Evolutionary conservation across 805 yeast genomes (phyloP).

Genomic region (Pichia eremophila): DNA sequence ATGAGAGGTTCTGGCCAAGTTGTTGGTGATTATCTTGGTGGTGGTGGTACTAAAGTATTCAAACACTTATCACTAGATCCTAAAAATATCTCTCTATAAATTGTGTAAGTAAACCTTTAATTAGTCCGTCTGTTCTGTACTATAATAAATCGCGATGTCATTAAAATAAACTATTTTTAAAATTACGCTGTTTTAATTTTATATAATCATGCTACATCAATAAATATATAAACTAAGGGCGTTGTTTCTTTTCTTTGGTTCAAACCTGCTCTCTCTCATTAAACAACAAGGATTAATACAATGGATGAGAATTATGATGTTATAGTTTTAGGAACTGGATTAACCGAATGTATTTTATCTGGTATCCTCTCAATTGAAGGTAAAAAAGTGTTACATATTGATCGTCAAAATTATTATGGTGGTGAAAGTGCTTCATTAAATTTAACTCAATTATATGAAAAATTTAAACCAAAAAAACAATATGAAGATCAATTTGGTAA

Average conservation of each 20-base stretch:
- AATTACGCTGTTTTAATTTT: too few species aligned
- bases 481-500: slow-evolving; percentile 71
- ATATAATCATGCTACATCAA: too few species aligned
- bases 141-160: too few species aligned
- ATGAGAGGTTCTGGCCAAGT: slow-evolving; percentile 88
- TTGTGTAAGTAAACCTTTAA: too few species aligned
- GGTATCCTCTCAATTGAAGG: slow-evolving; percentile 96
- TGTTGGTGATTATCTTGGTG: slow-evolving; percentile 86
- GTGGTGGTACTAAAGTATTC: slow-evolving; percentile 77
- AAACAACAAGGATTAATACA: background rate
- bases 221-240: too few species aligned
- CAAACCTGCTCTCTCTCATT: too few species aligned
- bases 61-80: slow-evolving; percentile 57
- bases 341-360: slow-evolving; percentile 91
- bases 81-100: slow-evolving; percentile 15
- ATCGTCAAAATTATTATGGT: slow-evolving; percentile 93
- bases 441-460: slow-evolving; percentile 60
- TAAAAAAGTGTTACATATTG: slow-evolving; percentile 92
- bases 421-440: slow-evolving; percentile 85
- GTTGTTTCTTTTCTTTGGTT: background rate
- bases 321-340: slow-evolving; percentile 88
- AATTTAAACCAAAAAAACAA: slow-evolving; percentile 76
- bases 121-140: too few species aligned
- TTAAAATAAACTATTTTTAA: too few species aligned
- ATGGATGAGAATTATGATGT: slow-evolving; percentile 98